A percentile compares a stretch with the other conserved stretches of the same genome.
phyloP scores from a whole-genome alignment of 2,329 filamentous ascomycete species.

The Hypoxylon sp. region DNA sequence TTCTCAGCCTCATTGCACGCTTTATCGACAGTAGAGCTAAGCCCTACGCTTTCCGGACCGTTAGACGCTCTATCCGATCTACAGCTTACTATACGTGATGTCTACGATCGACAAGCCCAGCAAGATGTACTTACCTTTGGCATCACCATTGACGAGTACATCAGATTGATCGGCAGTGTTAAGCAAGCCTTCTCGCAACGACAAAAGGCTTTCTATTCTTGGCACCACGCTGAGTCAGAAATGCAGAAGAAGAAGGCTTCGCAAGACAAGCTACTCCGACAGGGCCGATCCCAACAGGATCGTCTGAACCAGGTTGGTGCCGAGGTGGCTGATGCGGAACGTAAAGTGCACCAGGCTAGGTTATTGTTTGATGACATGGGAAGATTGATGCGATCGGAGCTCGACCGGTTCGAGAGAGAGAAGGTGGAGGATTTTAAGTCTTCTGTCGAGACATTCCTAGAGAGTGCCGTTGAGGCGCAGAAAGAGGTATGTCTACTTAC shows the following conservation, averaged over 20 bases:
- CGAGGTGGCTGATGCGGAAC: conserved; percentile 93
- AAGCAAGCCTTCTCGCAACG: conserved; percentile 93
- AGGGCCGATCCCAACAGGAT: conserved; percentile 96
- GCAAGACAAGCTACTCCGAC: conserved; percentile 93
- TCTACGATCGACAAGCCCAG: conserved; percentile 96
- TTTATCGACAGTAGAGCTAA: conserved; percentile 90
- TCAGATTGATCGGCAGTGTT: conserved; percentile 91
- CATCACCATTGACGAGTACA: conserved; percentile 98
- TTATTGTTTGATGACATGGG: conserved; percentile 98
- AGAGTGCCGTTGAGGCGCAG: conserved; percentile 96
- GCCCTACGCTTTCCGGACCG: conserved; percentile 84
- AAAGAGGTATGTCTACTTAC: conserved; percentile 77
- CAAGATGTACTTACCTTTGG: conserved; percentile 96
- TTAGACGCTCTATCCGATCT: conserved; percentile 92
- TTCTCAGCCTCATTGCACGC: conserved; percentile 94
- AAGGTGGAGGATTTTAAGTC: conserved; percentile 99
- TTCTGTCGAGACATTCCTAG: conserved; percentile 95
- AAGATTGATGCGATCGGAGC: conserved; percentile 84
- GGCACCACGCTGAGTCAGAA: conserved; percentile 91
- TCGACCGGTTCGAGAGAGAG: conserved; percentile 94
- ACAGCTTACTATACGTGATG: conserved; percentile 90
- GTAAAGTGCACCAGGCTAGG: conserved; percentile 88
- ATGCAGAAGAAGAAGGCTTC: conserved; percentile 86
- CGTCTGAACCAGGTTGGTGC: conserved; percentile 90
- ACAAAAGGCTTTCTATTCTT: conserved; percentile 94